phyloP scores from a whole-genome alignment of 2,329 filamentous ascomycete species.

The Calycina herbarum region DNA sequence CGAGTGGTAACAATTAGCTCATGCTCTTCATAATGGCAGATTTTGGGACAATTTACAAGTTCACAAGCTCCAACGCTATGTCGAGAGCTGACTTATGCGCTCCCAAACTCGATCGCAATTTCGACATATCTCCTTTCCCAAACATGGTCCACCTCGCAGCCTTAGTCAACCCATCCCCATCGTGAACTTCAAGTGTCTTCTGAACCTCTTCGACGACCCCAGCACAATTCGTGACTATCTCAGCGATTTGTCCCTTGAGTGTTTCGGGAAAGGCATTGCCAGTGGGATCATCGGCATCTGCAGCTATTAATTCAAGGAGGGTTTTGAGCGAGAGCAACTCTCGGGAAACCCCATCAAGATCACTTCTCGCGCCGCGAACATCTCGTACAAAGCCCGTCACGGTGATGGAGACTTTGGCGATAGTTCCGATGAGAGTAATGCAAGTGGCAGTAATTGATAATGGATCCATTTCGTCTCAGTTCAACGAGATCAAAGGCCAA shows the following conservation, averaged over 20 bases:
- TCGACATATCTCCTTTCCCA: slow-evolving; percentile 14
- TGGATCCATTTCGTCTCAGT: slow-evolving; percentile 17
- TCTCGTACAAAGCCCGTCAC: slow-evolving; percentile 15
- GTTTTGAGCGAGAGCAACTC: slow-evolving; percentile 18
- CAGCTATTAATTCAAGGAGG: slow-evolving; percentile 13
- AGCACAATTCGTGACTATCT: slow-evolving; percentile 16
- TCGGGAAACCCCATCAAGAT: slow-evolving; percentile 18
- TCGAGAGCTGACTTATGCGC: slow-evolving; percentile 18
- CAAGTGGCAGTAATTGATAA: slow-evolving; percentile 16
- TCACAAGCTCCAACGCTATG: slow-evolving; percentile 18
- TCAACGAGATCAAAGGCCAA: not conserved
- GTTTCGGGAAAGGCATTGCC: not conserved
- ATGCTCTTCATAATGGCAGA: not conserved
- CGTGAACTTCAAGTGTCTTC: slow-evolving; percentile 7
- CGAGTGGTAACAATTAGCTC: not conserved
- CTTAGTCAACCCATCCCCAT: not conserved
- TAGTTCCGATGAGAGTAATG: slow-evolving; percentile 8
- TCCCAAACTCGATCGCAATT: slow-evolving; percentile 12
- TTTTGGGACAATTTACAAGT: slow-evolving; percentile 7
- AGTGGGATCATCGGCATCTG: slow-evolving; percentile 10
- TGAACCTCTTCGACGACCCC: slow-evolving; percentile 13
- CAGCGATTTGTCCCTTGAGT: slow-evolving; percentile 10
- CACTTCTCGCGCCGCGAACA: slow-evolving; percentile 14
- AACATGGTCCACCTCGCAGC: slow-evolving; percentile 10
- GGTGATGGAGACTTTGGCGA: slow-evolving; percentile 12